These are phyloP conservation scores for Eugenia klotzschiana DNA, from an alignment of 441 rosid species.

Conservation along the genomic window DNA sequence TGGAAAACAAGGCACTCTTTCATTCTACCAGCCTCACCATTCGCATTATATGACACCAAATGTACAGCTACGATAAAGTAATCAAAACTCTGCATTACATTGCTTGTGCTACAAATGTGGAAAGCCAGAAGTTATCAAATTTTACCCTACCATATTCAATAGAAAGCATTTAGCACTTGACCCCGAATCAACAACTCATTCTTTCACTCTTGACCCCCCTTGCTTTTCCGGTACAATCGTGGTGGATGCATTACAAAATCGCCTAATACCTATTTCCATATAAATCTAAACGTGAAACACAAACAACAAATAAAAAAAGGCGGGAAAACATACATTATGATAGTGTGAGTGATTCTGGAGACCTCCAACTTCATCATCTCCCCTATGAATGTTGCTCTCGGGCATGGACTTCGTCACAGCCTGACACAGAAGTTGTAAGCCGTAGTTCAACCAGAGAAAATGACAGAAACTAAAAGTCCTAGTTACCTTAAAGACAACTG, in stretches of 20 bases:
- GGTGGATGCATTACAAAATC: background rate
- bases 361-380: slow-evolving; percentile 80
- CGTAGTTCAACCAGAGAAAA: background rate
- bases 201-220: background rate
- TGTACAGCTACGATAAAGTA: background rate
- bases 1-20: background rate
- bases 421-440: slow-evolving; percentile 23
- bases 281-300: background rate
- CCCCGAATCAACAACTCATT: too few species aligned
- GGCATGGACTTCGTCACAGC: slow-evolving; percentile 88
- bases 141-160: background rate
- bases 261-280: background rate
- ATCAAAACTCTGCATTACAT: background rate
- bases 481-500: slow-evolving; percentile 70
- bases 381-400: slow-evolving; percentile 65
- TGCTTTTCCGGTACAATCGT: background rate
- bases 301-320: background rate
- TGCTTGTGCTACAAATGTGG: background rate
- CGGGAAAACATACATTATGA: slow-evolving; percentile 58
- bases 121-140: background rate
- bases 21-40: background rate
- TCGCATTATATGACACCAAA: background rate
- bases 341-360: slow-evolving; percentile 68
- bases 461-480: background rate
- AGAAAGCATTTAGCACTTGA: background rate